phyloP scores from a whole-genome alignment of 2,329 filamentous ascomycete species.

The Hymenoscyphus fraxineus region DNA sequence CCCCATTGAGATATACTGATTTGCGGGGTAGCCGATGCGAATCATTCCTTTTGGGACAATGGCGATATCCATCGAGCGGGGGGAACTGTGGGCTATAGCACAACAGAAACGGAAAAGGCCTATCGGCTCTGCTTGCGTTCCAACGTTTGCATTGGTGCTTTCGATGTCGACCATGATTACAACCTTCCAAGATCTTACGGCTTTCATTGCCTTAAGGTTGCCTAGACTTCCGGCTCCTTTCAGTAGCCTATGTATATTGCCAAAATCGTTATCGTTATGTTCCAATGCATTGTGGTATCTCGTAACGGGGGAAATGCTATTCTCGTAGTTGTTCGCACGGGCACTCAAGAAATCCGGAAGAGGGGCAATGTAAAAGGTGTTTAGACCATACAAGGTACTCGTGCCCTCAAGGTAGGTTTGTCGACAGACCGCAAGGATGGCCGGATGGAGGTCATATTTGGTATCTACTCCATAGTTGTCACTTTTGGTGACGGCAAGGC shows the following conservation, averaged over 20 bases:
- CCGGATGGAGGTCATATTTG: slow-evolving; percentile 1
- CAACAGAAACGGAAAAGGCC: not conserved
- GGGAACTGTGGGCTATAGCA: not conserved
- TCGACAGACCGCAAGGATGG: not conserved
- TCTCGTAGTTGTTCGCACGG: not conserved
- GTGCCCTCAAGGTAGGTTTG: not conserved
- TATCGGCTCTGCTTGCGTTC: not conserved
- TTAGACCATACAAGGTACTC: not conserved
- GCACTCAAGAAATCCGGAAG: not conserved
- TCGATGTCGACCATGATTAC: not conserved
- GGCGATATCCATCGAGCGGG: not conserved
- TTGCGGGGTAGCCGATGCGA: not conserved
- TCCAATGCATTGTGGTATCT: not conserved
- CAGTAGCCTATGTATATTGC: not conserved
- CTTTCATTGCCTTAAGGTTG: not conserved
- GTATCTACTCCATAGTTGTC: not conserved
- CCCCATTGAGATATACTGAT: not conserved
- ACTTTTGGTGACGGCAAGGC: not conserved
- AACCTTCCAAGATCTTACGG: not conserved
- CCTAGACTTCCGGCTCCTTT: not conserved
- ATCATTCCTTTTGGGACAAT: not conserved
- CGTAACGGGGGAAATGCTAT: not conserved
- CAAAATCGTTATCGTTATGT: not conserved
- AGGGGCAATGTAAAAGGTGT: not conserved
- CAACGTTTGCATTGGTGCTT: not conserved